phyloP scores from a whole-genome alignment of 2,329 filamentous ascomycete species.

The Tolypocladium endophyticum region DNA sequence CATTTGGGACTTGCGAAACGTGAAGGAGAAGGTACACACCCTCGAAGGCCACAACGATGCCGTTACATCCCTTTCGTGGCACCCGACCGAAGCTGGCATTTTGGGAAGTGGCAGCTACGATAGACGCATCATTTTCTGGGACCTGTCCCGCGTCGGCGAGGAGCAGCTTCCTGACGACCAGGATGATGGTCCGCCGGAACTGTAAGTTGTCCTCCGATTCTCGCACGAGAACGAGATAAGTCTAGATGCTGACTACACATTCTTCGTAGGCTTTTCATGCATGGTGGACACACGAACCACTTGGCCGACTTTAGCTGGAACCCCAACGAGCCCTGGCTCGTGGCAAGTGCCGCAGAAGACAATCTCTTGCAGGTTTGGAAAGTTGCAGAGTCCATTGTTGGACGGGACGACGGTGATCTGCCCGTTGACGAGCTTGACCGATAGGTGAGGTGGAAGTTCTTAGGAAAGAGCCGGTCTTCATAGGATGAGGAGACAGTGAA shows the following conservation, averaged over 20 bases:
- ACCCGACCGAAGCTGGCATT: slow-evolving; percentile 80
- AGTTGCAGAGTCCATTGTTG: slow-evolving; percentile 71
- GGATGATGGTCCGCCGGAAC: slow-evolving; percentile 87
- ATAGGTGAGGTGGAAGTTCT: slow-evolving; percentile 30
- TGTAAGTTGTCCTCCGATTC: slow-evolving; percentile 47
- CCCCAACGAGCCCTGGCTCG: slow-evolving; percentile 89
- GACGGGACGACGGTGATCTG: slow-evolving; percentile 64
- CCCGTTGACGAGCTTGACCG: slow-evolving; percentile 67
- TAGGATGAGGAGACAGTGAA: slow-evolving; percentile 15
- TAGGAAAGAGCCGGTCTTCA: slow-evolving; percentile 17
- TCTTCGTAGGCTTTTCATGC: slow-evolving; percentile 74
- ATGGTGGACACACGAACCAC: slow-evolving; percentile 94
- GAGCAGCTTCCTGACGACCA: slow-evolving; percentile 92
- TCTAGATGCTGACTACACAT: slow-evolving; percentile 10
- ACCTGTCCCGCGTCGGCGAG: slow-evolving; percentile 80
- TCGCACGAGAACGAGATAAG: neutral
- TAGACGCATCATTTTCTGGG: slow-evolving; percentile 91
- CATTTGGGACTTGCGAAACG: slow-evolving; percentile 88
- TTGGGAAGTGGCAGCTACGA: slow-evolving; percentile 90
- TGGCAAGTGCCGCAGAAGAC: slow-evolving; percentile 92
- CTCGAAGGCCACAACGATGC: slow-evolving; percentile 81
- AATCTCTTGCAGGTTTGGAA: slow-evolving; percentile 95
- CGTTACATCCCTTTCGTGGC: slow-evolving; percentile 89
- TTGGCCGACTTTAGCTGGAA: slow-evolving; percentile 98
- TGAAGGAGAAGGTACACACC: slow-evolving; percentile 81